A percentile compares a stretch with the other conserved stretches of the same genome.
Conservation (phyloP, 2,329 filamentous ascomycete genomes). For the Penicillium sp. region DNA sequence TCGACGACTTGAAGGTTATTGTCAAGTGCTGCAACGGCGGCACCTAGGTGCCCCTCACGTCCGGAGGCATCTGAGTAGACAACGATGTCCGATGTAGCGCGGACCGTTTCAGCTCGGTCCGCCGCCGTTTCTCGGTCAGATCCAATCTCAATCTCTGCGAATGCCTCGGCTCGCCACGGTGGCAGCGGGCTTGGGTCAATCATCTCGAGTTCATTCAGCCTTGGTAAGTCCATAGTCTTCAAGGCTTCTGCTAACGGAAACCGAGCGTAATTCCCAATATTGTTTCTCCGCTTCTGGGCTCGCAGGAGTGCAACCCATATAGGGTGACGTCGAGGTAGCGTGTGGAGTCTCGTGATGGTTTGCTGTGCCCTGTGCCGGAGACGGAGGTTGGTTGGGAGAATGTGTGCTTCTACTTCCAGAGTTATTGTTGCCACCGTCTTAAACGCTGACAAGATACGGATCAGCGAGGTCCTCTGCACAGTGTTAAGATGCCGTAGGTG, state of each 20-base stretch:
- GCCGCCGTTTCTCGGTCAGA: slow-evolving; percentile 29
- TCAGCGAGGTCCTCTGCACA: slow-evolving; percentile 28
- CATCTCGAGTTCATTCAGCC: slow-evolving; percentile 30
- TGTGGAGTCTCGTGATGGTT: slow-evolving; percentile 27
- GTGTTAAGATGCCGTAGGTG: slow-evolving; percentile 8
- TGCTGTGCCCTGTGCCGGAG: slow-evolving; percentile 23
- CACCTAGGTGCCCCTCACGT: slow-evolving; percentile 25
- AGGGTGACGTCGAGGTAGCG: slow-evolving; percentile 29
- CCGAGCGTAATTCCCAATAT: slow-evolving; percentile 19
- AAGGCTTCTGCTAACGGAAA: slow-evolving; percentile 31
- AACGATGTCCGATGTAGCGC: slow-evolving; percentile 16
- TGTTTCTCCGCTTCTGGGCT: slow-evolving; percentile 25
- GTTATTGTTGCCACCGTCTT: slow-evolving; percentile 27
- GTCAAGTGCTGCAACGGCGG: slow-evolving; percentile 13
- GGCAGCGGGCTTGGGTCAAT: slow-evolving; percentile 29
- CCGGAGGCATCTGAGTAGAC: slow-evolving; percentile 31
- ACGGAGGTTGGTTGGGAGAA: slow-evolving; percentile 27
- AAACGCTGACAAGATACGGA: slow-evolving; percentile 33
- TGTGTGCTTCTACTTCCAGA: slow-evolving; percentile 33
- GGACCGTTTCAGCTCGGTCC: slow-evolving; percentile 21
- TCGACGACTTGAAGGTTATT: slow-evolving; percentile 3
- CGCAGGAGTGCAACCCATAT: slow-evolving; percentile 21
- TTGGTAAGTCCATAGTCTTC: slow-evolving; percentile 25
- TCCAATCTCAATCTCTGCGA: slow-evolving; percentile 33
- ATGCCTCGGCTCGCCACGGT: slow-evolving; percentile 30